A percentile compares a stretch with the other conserved stretches of the same genome.
Conservation (phyloP, 331 rosid genomes). For the Prunus yedoensis region DNA sequence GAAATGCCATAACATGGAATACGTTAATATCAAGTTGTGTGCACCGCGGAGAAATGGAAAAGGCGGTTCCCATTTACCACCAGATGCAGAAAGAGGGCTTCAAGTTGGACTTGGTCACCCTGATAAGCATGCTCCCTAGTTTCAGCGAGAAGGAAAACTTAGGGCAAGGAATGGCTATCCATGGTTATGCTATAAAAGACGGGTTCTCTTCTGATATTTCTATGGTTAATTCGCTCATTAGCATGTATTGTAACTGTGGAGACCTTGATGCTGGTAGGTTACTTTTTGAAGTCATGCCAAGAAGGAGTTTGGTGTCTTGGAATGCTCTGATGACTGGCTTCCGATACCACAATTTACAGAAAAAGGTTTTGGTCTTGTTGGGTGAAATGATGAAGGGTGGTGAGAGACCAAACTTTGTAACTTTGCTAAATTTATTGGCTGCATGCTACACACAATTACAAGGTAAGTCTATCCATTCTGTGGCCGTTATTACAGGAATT, state of each 20-base stretch:
- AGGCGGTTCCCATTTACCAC: neutral
- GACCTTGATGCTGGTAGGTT: slow-evolving; percentile 31
- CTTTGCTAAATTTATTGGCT: slow-evolving; percentile 32
- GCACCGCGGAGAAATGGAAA: slow-evolving; percentile 15
- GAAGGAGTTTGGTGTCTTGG: slow-evolving; percentile 33
- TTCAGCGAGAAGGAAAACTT: slow-evolving; percentile 9
- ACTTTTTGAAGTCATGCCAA: slow-evolving; percentile 32
- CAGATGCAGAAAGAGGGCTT: slow-evolving; percentile 32
- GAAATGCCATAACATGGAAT: slow-evolving; percentile 33
- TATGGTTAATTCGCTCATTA: slow-evolving; percentile 32
- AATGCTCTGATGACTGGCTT: slow-evolving; percentile 39
- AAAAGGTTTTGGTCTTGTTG: slow-evolving; percentile 17
- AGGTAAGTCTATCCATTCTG: slow-evolving; percentile 38
- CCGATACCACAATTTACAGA: slow-evolving; percentile 21
- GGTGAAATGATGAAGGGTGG: slow-evolving; percentile 20
- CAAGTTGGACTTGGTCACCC: slow-evolving; percentile 27
- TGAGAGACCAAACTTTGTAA: slow-evolving; percentile 30
- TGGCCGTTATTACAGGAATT: slow-evolving; percentile 21
- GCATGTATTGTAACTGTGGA: slow-evolving; percentile 38
- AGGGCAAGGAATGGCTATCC: slow-evolving; percentile 31
- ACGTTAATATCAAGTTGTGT: slow-evolving; percentile 25
- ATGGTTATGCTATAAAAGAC: slow-evolving; percentile 27
- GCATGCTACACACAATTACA: slow-evolving; percentile 28
- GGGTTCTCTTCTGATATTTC: slow-evolving; percentile 24
- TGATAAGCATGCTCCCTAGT: slow-evolving; percentile 32